Base-by-base conservation (phyloP, 345 rosid genomes). In the Angophora floribunda region DNA sequence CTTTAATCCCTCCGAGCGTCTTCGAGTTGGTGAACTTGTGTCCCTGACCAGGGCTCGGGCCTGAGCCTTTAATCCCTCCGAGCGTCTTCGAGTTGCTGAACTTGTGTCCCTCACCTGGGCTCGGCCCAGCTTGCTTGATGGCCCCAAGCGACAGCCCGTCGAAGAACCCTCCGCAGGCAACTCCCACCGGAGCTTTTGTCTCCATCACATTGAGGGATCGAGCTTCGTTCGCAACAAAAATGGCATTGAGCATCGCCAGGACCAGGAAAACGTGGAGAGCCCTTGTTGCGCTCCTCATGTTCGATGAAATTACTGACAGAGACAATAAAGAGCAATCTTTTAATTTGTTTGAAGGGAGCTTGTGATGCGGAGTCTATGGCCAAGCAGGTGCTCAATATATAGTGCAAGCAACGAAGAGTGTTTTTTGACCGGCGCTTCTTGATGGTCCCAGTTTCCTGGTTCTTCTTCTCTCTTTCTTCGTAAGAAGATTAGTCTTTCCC, bases 1-100 rank as follows among this genome's bases (percentile, higher is more conserved):
- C 70, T 89, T 91, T 91, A 10, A 70, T 59, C 24, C 90, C 91
- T 16, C 91, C 91, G 7, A 89, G 86, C 16, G 53, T 82, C 30
- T 53, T 13, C 4, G 85, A 59, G 24, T 87, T n/a, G 70, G 85
- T 79, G 28, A 86, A 86, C 86, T 86, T 79, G 86, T 89, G 87
- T 15, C 90, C 90, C 36, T 86, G 50, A 4, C 89, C 90, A 0
- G 79, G 65, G n/a, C 90, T 88, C 3, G 91, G 90, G 28, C 90
- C 88, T 1, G 88, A 86, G 57, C 65, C 70, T 89, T 91, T 91
- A 7, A 70, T 59, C 30, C 90, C 90, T 16, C 91, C 91, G 7
- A 89, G 86, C 8, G 63, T 82, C 30, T 91, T 50, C 9, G 87
- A 61, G 30, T 87, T n/a, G 75, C 70, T 79, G n/a, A 75, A 75